Percentiles rank a stretch among this genome's conserved stretches.
These are phyloP conservation scores for Candida morakotiae DNA, from an alignment of 805 yeast genomes.

Conservation along the genomic window DNA sequence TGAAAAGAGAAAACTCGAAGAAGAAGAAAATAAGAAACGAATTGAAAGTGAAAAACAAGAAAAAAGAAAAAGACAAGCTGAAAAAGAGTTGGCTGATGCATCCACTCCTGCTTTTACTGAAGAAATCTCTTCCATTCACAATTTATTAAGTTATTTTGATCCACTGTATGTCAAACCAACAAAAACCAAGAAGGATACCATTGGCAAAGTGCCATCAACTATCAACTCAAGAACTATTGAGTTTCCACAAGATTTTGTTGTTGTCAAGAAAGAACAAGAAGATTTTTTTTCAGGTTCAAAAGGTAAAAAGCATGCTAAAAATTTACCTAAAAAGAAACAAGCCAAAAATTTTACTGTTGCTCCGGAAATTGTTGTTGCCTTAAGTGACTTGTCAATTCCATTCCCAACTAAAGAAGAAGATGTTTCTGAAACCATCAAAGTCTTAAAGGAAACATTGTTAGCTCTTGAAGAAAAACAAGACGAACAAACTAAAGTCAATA, in stretches of 20 bases:
- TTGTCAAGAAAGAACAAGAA: slow-evolving; percentile 60
- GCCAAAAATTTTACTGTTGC: slow-evolving; percentile 66
- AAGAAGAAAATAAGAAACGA: slow-evolving; percentile 59
- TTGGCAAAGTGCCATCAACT: slow-evolving; percentile 14
- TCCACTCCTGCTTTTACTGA: slow-evolving; percentile 78
- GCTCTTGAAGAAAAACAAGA: slow-evolving; percentile 71
- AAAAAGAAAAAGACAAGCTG: slow-evolving; percentile 53
- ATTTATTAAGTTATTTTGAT: slow-evolving; percentile 69
- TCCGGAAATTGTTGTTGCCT: slow-evolving; percentile 71
- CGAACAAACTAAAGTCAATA: slow-evolving; percentile 71
- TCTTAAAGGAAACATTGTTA: slow-evolving; percentile 68
- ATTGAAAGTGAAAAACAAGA: slow-evolving; percentile 49
- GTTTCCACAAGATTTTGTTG: slow-evolving; percentile 59
- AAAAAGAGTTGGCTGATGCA: slow-evolving; percentile 68
- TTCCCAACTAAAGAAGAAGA: slow-evolving; percentile 78
- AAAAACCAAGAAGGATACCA: slow-evolving; percentile 19
- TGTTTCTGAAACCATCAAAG: slow-evolving; percentile 57
- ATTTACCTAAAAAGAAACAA: slow-evolving; percentile 47
- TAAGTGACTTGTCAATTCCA: slow-evolving; percentile 70
- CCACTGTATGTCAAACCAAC: slow-evolving; percentile 61
- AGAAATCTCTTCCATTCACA: slow-evolving; percentile 75
- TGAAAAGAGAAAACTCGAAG: slow-evolving; percentile 65
- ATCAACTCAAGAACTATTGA: slow-evolving; percentile 47
- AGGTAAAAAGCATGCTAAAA: slow-evolving; percentile 37
- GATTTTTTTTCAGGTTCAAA: slow-evolving; percentile 50